These are phyloP conservation scores for Mycena filopes DNA, from an alignment of 768 basidiomycete genomes.

Conservation along the genomic window DNA sequence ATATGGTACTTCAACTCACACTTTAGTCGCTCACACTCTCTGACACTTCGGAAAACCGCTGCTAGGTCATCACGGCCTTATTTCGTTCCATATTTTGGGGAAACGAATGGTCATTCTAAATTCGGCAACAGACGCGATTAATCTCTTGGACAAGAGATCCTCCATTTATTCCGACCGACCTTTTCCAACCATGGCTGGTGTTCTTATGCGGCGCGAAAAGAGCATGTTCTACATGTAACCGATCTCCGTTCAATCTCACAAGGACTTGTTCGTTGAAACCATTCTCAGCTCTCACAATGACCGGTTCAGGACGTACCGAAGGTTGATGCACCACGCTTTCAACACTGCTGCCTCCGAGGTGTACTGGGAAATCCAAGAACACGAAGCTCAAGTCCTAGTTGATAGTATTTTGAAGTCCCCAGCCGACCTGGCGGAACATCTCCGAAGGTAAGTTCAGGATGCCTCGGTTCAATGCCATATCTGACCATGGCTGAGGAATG, in stretches of 20 bases:
- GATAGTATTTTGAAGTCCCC: slow-evolving; percentile 21
- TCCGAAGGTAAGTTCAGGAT: slow-evolving; percentile 19
- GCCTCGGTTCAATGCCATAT: no score
- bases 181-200: slow-evolving; percentile 20
- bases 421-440: slow-evolving; percentile 7
- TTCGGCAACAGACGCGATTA: slow-evolving; percentile 30
- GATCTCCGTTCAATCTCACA: no score
- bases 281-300: slow-evolving; percentile 22
- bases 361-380: slow-evolving; percentile 19
- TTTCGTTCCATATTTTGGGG: slow-evolving; percentile 44
- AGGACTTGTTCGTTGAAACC: no score
- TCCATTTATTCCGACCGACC: slow-evolving; percentile 52
- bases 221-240: slow-evolving; percentile 32
- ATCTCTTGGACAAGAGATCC: slow-evolving; percentile 50
- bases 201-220: slow-evolving; percentile 18
- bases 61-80: slow-evolving; percentile 14
- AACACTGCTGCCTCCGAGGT: slow-evolving; percentile 19
- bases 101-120: slow-evolving; percentile 50
- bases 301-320: slow-evolving; percentile 28
- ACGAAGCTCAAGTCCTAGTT: slow-evolving; percentile 17
- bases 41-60: no score
- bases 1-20: no score
- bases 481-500: no score
- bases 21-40: no score
- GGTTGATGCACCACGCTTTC: slow-evolving; percentile 24